phyloP scores from a whole-genome alignment of 2,329 filamentous ascomycete species.

The Metarhizium robertsii region DNA sequence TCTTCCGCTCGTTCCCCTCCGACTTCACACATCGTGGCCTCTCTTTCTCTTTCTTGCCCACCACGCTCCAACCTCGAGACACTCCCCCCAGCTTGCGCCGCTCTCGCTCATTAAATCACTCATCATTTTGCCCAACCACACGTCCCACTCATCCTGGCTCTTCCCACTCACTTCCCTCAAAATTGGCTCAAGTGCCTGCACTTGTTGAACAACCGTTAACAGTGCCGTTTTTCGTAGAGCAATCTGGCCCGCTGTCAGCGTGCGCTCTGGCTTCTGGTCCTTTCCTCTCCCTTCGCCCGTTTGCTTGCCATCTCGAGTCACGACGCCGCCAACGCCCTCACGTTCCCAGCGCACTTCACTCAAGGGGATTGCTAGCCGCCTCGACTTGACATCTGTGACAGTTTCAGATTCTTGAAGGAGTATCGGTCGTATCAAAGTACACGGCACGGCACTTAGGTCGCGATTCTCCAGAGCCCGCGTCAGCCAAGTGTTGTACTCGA shows the following conservation, averaged over 20 bases:
- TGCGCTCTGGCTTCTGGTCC: conserved; percentile 29
- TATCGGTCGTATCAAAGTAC: conserved; percentile 64
- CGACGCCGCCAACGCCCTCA: conserved; percentile 56
- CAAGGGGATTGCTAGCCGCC: conserved; percentile 77
- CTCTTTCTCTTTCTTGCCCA: conserved; percentile 64
- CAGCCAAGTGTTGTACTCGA: conserved; percentile 78
- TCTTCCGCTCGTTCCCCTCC: background rate
- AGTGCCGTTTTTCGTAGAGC: conserved; percentile 74
- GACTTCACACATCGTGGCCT: background rate
- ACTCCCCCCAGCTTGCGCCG: conserved; percentile 75
- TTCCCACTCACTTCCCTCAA: conserved; percentile 77
- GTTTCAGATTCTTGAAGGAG: conserved; percentile 72
- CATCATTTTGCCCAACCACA: conserved; percentile 84
- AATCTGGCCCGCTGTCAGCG: conserved; percentile 57
- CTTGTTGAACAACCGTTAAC: conserved; percentile 70
- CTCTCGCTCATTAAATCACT: conserved; percentile 70
- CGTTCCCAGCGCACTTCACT: conserved; percentile 82
- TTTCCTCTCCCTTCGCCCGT: conserved; percentile 48
- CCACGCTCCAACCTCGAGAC: conserved; percentile 78
- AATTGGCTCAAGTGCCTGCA: conserved; percentile 76
- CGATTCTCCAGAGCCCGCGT: conserved; percentile 63
- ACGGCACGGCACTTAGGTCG: conserved; percentile 65
- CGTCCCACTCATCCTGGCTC: conserved; percentile 85
- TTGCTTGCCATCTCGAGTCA: conserved; percentile 49
- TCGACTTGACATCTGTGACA: conserved; percentile 59